A percentile compares a stretch with the other conserved stretches of the same genome.
Conservation (phyloP, 371 early-diverging fungal genomes). For the Umbelopsis sp. region DNA sequence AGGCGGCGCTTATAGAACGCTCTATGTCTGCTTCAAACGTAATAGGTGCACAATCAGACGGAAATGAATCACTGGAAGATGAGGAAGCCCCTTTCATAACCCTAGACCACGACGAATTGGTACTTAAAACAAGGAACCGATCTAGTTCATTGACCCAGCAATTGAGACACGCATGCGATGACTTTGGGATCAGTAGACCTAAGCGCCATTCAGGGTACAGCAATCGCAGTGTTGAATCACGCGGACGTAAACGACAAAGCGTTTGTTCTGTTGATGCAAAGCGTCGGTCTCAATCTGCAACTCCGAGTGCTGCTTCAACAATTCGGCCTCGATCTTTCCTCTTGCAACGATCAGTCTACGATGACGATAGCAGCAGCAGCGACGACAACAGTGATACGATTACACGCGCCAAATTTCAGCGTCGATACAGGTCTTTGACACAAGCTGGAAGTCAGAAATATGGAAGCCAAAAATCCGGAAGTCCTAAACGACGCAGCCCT, state of each 20-base stretch:
- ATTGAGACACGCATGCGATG: not conserved
- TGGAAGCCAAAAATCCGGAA: conserved; percentile 4
- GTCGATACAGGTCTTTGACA: conserved; percentile 5
- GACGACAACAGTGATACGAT: conserved; percentile 16
- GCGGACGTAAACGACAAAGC: conserved; percentile 3
- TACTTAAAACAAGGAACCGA: not conserved
- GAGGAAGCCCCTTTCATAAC: not conserved
- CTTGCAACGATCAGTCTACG: not conserved
- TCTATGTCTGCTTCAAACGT: conserved; percentile 15
- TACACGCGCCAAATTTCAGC: conserved; percentile 10
- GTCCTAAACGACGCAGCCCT: not conserved
- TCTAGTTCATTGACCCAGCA: not conserved
- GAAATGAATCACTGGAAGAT: not conserved
- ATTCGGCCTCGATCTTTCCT: conserved; percentile 6
- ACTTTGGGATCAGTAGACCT: not conserved
- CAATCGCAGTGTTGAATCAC: not conserved
- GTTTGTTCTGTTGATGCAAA: conserved; percentile 10
- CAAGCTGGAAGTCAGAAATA: not conserved
- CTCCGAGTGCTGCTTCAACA: conserved; percentile 1
- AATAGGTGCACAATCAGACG: conserved; percentile 5
- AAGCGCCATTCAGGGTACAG: not conserved
- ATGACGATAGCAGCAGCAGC: conserved; percentile 12
- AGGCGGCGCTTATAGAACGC: not conserved
- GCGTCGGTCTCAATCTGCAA: conserved; percentile 5
- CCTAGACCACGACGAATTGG: not conserved